Base-by-base conservation (phyloP, 2,329 filamentous ascomycete species). In the Diaporthe sp. region DNA sequence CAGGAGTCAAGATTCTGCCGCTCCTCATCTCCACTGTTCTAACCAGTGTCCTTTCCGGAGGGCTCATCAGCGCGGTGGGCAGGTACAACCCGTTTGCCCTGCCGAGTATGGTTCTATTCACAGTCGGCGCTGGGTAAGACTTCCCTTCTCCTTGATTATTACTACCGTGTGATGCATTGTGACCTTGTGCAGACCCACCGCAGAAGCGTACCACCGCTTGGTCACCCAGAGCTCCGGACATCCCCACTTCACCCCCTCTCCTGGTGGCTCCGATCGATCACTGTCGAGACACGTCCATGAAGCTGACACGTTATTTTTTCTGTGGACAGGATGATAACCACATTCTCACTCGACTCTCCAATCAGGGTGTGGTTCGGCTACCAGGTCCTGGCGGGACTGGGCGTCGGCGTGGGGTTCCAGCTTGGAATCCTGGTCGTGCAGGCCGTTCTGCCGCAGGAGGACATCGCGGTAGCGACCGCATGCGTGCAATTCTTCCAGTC, bases 401-500 rank as follows among this genome's bases (percentile, higher is more conserved):
- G 90, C 44, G 84, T 88, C 39, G 87, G 87, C 49, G 80, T 84
- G 2, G 86, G 86, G 42, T 88, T 88, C 81, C 87, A 89, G 78
- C 82, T 85, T 22, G 82, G 83, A 71, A 81, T 87, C 28, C 81
- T 88, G 13, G 86, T 87, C 10, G 86, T 89, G 1, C 89, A 91
- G 80, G 88, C 87, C 25, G 86, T 88, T 0, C 83, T 90, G 3
- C 81, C 86, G 0, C 83, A 85, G 37, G 83, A 85, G 4, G 84
- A 87, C 65, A 84, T 90, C 17, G 87, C 88, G 3, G 84, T 89
- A 3, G 88, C 84, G 46, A 89, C 86, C 13, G 87, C 88, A 1
- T 86, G 84, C 53, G 84, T 89, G 0, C 85, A 87, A 44, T 93
- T 94, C 83, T 91, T 90, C 83, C 90, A 93, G 79, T 87, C 87